These are phyloP conservation scores for Spathaspora girioi DNA, from an alignment of 805 yeast species.

Conservation along the genomic window DNA sequence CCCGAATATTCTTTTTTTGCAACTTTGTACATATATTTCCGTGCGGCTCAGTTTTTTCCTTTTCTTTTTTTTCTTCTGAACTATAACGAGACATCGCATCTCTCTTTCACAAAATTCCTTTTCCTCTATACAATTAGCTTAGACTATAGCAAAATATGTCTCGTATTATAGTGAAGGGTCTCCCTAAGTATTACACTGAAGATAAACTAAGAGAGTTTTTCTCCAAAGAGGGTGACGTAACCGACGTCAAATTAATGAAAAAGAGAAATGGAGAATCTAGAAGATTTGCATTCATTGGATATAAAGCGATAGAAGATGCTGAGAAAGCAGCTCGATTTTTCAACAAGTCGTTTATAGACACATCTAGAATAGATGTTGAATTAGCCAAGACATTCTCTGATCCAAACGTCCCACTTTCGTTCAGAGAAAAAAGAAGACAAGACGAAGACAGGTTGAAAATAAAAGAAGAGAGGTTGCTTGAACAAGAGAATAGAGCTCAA, in stretches of 20 bases:
- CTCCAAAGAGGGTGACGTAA: slow-evolving; percentile 56
- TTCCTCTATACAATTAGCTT: background rate
- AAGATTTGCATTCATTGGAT: slow-evolving; percentile 92
- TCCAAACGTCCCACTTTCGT: slow-evolving; percentile 69
- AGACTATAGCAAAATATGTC: slow-evolving; percentile 46
- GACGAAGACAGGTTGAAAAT: slow-evolving; percentile 44
- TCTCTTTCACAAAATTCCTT: background rate
- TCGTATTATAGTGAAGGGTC: slow-evolving; percentile 86
- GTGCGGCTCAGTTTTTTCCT: background rate
- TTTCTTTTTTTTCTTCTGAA: background rate
- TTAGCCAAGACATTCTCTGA: slow-evolving; percentile 85
- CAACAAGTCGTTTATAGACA: slow-evolving; percentile 76
- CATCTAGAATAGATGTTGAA: slow-evolving; percentile 73
- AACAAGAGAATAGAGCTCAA: slow-evolving; percentile 35
- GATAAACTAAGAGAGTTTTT: slow-evolving; percentile 69
- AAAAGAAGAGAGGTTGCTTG: slow-evolving; percentile 40
- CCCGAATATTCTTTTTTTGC: background rate
- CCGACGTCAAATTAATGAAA: slow-evolving; percentile 84
- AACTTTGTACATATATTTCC: background rate
- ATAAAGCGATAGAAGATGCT: slow-evolving; percentile 70
- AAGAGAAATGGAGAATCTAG: slow-evolving; percentile 84
- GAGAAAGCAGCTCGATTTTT: slow-evolving; percentile 71
- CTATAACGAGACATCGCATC: background rate
- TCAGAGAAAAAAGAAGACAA: slow-evolving; percentile 34
- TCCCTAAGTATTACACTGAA: slow-evolving; percentile 77